These are phyloP conservation scores for Chalara sp. DNA, from an alignment of 2,329 filamentous ascomycete species.

Conservation along the genomic window DNA sequence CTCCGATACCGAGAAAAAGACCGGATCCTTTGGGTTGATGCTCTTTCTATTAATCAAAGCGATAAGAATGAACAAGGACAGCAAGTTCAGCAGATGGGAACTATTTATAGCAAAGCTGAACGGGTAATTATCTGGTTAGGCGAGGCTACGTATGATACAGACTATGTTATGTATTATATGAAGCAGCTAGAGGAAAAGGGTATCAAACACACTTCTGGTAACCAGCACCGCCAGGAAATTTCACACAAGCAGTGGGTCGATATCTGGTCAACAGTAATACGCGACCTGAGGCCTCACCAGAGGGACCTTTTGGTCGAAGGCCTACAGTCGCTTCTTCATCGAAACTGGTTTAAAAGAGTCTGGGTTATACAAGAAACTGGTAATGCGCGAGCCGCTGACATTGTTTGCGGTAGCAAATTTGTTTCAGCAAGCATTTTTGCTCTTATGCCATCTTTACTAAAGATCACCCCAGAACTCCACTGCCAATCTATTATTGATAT, in stretches of 20 bases:
- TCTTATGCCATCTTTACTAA: too few species aligned
- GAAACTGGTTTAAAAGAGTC: too few species aligned
- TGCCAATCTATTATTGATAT: too few species aligned
- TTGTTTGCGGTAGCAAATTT: too few species aligned
- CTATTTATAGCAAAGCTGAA: constrained; percentile 6
- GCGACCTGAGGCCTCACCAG: too few species aligned
- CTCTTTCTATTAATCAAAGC: constrained; percentile 9
- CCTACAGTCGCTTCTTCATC: too few species aligned
- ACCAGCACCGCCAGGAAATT: neutral
- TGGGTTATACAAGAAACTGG: too few species aligned
- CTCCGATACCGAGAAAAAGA: constrained; percentile 5
- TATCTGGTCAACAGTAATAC: neutral
- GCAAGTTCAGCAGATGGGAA: neutral
- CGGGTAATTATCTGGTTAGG: constrained; percentile 10
- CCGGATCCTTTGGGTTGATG: neutral
- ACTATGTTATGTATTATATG: constrained; percentile 9
- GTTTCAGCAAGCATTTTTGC: too few species aligned
- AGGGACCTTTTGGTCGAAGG: too few species aligned
- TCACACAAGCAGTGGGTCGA: neutral
- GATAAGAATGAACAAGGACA: constrained; percentile 10
- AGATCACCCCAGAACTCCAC: too few species aligned
- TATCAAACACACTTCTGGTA: constrained; percentile 1
- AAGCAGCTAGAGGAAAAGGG: constrained; percentile 2
- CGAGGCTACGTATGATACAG: too few species aligned
- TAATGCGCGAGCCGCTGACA: too few species aligned